These are phyloP conservation scores for Pulicaria dysenterica DNA, from an alignment of 129 eudicot species.

Conservation along the genomic window DNA sequence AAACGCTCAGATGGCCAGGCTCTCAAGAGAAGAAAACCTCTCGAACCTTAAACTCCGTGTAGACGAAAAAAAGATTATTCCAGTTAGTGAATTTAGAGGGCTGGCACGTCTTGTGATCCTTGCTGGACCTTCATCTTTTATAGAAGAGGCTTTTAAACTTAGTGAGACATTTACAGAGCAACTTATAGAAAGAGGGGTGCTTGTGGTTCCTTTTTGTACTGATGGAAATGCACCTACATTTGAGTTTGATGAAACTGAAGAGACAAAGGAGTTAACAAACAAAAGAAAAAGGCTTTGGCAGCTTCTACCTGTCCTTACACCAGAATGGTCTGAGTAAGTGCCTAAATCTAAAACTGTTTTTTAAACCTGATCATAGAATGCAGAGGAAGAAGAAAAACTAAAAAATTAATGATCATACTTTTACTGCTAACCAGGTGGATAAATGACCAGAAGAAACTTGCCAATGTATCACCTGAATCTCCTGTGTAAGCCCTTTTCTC, in stretches of 20 bases:
- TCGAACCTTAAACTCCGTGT: slow-evolving; percentile 84
- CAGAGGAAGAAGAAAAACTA: not conserved
- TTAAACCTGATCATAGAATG: not conserved
- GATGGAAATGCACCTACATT: slow-evolving; percentile 70
- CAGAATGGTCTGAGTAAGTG: slow-evolving; percentile 88
- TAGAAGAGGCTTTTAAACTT: slow-evolving; percentile 55
- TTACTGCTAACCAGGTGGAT: slow-evolving; percentile 65
- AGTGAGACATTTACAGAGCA: slow-evolving; percentile 73
- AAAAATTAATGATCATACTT: not conserved
- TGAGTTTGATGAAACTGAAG: slow-evolving; percentile 72
- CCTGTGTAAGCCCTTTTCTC: slow-evolving; percentile 69
- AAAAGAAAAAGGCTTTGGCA: slow-evolving; percentile 89
- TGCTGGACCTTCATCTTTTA: slow-evolving; percentile 74
- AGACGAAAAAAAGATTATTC: slow-evolving; percentile 58
- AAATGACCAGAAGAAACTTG: slow-evolving; percentile 89
- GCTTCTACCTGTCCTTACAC: slow-evolving; percentile 62
- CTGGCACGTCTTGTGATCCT: slow-evolving; percentile 86
- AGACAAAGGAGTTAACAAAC: slow-evolving; percentile 42
- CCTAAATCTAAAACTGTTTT: not conserved
- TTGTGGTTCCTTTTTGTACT: slow-evolving; percentile 82
- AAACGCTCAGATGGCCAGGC: slow-evolving; percentile 77
- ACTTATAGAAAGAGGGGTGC: slow-evolving; percentile 91
- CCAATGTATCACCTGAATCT: slow-evolving; percentile 79
- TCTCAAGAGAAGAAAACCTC: slow-evolving; percentile 87
- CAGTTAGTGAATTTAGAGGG: slow-evolving; percentile 80